Conservation (phyloP, 208 protist genomes). For the Angomonas deanei region DNA sequence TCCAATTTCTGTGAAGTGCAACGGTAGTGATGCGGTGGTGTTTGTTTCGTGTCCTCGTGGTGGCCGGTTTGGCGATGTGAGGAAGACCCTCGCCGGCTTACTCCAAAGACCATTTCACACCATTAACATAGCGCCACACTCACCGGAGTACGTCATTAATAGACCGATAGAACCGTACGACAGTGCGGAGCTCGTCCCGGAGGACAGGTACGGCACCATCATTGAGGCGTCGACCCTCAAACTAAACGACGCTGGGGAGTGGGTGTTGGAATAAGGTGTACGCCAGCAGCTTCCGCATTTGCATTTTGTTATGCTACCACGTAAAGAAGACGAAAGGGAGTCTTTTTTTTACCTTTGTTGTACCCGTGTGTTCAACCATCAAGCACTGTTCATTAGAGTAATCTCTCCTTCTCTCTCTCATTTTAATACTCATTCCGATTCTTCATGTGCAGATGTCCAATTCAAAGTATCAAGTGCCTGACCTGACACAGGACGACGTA, state of each 20-base stretch:
- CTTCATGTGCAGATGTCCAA: not conserved
- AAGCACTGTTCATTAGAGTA: no score
- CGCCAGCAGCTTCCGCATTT: not conserved
- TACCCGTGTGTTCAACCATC: not conserved
- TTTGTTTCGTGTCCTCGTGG: constrained; percentile 55
- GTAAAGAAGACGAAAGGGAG: not conserved
- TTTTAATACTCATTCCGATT: not conserved
- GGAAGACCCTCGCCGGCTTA: constrained; percentile 58
- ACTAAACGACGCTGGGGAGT: constrained; percentile 20
- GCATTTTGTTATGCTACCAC: not conserved
- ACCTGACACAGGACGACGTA: constrained; percentile 81
- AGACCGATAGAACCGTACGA: not conserved
- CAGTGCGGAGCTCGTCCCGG: constrained; percentile 9
- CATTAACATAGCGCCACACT: constrained; percentile 20
- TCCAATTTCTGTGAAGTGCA: constrained; percentile 44
- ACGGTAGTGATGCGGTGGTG: constrained; percentile 39
- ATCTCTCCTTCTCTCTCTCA: constrained; percentile 1
- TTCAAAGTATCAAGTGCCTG: constrained; percentile 77
- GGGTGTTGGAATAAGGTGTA: constrained; percentile 24
- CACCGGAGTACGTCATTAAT: not conserved
- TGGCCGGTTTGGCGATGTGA: constrained; percentile 58
- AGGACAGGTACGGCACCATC: constrained; percentile 25
- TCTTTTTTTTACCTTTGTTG: constrained; percentile 11
- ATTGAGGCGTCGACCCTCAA: constrained; percentile 31
- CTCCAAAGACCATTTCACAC: constrained; percentile 39